These are phyloP conservation scores for Hexamita inflata DNA, from an alignment of 208 protist species.

Conservation along the genomic window DNA sequence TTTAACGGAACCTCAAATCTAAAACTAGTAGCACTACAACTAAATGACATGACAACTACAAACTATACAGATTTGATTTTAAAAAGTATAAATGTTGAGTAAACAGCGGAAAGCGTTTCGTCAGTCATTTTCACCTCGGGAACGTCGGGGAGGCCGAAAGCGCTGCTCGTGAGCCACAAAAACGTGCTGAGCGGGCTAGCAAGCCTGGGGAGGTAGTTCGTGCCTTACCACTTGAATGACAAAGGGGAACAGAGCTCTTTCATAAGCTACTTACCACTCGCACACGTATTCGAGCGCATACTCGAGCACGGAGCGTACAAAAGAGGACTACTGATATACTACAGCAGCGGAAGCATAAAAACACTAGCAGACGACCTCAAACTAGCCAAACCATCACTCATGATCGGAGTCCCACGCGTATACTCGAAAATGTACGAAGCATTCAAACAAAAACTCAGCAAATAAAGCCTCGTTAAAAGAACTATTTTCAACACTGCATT, in stretches of 20 bases:
- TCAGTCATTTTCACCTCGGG: neutral
- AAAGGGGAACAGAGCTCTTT: neutral
- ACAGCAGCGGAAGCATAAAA: neutral
- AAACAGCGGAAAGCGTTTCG: neutral
- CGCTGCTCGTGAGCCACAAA: neutral
- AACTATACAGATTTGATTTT: neutral
- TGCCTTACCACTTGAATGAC: neutral
- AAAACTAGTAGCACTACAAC: neutral
- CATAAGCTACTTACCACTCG: neutral
- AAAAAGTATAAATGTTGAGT: neutral
- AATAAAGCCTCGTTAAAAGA: neutral
- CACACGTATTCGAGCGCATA: neutral
- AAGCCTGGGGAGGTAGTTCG: neutral
- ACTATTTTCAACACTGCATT: neutral
- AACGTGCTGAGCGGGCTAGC: neutral
- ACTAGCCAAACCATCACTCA: neutral
- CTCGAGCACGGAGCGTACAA: neutral
- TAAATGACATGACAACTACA: too few species aligned
- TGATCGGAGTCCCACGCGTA: neutral
- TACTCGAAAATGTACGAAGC: neutral
- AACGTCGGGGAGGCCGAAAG: neutral
- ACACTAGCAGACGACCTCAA: neutral
- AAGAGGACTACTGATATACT: neutral
- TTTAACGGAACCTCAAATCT: too few species aligned
- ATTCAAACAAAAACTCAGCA: neutral